A percentile compares a stretch with the other conserved stretches of the same genome.
These are phyloP conservation scores for Ophioceras dolichostomum DNA, from an alignment of 2,329 filamentous ascomycete genomes.

Conservation along the genomic window DNA sequence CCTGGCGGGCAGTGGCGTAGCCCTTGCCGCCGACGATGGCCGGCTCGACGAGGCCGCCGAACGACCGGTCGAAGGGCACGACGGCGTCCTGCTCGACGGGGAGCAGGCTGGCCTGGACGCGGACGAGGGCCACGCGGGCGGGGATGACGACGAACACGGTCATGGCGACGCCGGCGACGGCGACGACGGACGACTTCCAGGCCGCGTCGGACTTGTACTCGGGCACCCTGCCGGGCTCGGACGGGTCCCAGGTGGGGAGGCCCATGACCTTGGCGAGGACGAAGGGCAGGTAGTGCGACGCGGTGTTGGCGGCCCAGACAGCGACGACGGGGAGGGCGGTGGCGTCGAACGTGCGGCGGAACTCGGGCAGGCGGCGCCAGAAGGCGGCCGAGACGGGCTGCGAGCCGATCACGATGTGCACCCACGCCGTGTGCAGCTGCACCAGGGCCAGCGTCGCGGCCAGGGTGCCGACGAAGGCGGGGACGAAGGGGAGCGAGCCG, in stretches of 20 bases:
- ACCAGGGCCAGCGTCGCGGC: slow-evolving; percentile 49
- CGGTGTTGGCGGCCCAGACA: slow-evolving; percentile 44
- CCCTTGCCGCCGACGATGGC: slow-evolving; percentile 61
- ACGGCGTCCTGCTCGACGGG: slow-evolving; percentile 72
- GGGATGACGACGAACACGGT: slow-evolving; percentile 60
- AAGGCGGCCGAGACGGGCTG: slow-evolving; percentile 40
- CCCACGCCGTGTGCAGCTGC: slow-evolving; percentile 66
- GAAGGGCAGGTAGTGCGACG: slow-evolving; percentile 33
- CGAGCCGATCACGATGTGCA: slow-evolving; percentile 71
- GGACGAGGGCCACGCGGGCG: slow-evolving; percentile 61
- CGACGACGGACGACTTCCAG: slow-evolving; percentile 33
- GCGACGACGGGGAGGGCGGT: slow-evolving; percentile 56
- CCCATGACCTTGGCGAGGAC: slow-evolving; percentile 32
- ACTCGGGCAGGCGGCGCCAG: slow-evolving; percentile 57
- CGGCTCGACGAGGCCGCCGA: slow-evolving; percentile 65
- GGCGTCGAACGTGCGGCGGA: slow-evolving; percentile 51
- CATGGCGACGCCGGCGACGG: slow-evolving; percentile 32
- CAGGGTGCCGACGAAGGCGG: slow-evolving; percentile 23
- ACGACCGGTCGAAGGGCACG: slow-evolving; percentile 81
- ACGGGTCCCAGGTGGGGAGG: slow-evolving; percentile 25
- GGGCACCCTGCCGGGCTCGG: slow-evolving; percentile 23
- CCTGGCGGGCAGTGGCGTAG: slow-evolving; percentile 58
- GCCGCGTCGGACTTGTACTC: slow-evolving; percentile 22
- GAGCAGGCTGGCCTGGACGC: slow-evolving; percentile 79
- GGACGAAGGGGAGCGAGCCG: slow-evolving; percentile 21